A percentile compares a stretch with the other conserved stretches of the same genome.
phyloP scores from a whole-genome alignment of 306 rosid genomes.

The Cicer judaicum region DNA sequence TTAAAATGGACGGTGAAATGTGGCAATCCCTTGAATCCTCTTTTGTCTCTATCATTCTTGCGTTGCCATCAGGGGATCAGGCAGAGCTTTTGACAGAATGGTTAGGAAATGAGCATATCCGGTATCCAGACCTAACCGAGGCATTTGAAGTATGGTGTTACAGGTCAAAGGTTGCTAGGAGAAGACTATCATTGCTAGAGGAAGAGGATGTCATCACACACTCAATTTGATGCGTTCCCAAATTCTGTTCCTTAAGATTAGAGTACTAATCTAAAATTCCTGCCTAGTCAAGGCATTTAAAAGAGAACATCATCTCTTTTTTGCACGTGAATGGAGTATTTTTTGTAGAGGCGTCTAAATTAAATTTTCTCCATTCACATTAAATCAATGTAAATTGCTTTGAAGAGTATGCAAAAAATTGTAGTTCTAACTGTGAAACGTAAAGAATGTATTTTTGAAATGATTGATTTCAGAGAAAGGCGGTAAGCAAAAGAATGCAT shows the following conservation, averaged over 20 bases:
- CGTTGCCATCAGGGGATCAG: slow-evolving; percentile 84
- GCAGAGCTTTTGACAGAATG: slow-evolving; percentile 82
- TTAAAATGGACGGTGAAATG: slow-evolving; percentile 71
- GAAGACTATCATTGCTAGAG: slow-evolving; percentile 68
- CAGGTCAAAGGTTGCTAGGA: slow-evolving; percentile 79
- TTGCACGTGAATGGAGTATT: slow-evolving; percentile 30
- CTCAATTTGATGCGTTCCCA: slow-evolving; percentile 48
- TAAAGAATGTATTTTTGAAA: slow-evolving; percentile 41
- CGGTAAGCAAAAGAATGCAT: slow-evolving; percentile 31
- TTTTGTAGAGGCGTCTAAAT: slow-evolving; percentile 44
- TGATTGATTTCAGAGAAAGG: slow-evolving; percentile 29
- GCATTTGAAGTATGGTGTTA: slow-evolving; percentile 95
- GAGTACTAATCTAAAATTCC: slow-evolving; percentile 30
- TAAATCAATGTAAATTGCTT: slow-evolving; percentile 38
- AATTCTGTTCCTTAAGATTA: slow-evolving; percentile 26
- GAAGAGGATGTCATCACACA: slow-evolving; percentile 56
- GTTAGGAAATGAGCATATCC: slow-evolving; percentile 62
- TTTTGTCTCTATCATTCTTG: slow-evolving; percentile 77
- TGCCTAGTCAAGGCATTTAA: slow-evolving; percentile 39
- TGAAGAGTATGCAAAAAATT: slow-evolving; percentile 43
- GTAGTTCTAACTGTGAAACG: slow-evolving; percentile 47
- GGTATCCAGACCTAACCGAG: slow-evolving; percentile 87
- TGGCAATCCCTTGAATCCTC: slow-evolving; percentile 89
- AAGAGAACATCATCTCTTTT: slow-evolving; percentile 27
- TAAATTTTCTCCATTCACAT: slow-evolving; percentile 32